Evolutionary conservation across 371 early-diverging fungal species (phyloP).

Genomic region (Dinochytrium kinnereticum): DNA sequence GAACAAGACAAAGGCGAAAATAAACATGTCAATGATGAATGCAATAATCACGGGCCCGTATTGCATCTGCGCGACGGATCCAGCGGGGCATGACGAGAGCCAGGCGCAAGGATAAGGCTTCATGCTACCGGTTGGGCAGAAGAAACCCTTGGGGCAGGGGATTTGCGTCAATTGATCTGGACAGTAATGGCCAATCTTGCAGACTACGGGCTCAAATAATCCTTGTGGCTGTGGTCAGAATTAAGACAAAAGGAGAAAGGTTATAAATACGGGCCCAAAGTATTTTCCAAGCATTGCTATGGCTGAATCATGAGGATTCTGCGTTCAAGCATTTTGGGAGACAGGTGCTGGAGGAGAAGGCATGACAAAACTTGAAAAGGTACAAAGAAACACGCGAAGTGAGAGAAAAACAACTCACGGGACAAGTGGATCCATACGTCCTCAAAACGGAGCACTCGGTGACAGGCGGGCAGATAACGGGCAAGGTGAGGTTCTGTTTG

Average conservation of each 20-base stretch:
- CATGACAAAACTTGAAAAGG: background rate
- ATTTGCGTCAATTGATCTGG: conserved; percentile 28
- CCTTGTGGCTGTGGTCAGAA: too few species aligned
- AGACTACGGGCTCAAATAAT: conserved; percentile 31
- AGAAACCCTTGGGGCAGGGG: conserved; percentile 44
- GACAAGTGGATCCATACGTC: conserved; percentile 8
- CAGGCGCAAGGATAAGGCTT: conserved; percentile 17
- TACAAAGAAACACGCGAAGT: background rate
- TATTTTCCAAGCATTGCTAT: too few species aligned
- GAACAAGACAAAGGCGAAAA: background rate
- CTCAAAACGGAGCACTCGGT: background rate
- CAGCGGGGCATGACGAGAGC: conserved; percentile 27
- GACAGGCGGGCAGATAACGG: conserved; percentile 1
- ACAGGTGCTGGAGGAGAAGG: background rate
- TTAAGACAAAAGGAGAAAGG: too few species aligned
- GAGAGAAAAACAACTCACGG: background rate
- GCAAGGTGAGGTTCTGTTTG: background rate
- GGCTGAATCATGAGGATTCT: too few species aligned
- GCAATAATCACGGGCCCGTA: conserved; percentile 17
- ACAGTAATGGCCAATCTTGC: conserved; percentile 34
- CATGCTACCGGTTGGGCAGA: conserved; percentile 42
- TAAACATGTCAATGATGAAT: background rate
- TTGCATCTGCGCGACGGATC: conserved; percentile 16
- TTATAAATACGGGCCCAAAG: too few species aligned
- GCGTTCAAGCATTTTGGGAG: background rate